Conservation (phyloP, 106 monocot genomes). For the Acanthochlamys bracteata region DNA sequence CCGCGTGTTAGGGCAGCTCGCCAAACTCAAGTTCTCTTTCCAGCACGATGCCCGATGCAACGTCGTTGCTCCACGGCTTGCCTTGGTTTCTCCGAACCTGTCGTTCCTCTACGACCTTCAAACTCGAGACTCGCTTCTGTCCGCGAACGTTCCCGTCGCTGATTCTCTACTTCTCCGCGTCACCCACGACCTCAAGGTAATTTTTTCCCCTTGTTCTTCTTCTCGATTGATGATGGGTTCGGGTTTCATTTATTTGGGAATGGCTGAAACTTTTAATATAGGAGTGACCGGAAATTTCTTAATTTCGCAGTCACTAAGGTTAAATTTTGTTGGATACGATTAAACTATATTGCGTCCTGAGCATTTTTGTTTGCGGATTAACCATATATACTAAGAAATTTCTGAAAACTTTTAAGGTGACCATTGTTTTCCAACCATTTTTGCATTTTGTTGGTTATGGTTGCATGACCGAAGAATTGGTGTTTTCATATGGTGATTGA, state of each 20-base stretch:
- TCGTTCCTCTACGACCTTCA: constrained; percentile 72
- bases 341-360: too few relatives aligned
- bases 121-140: constrained; percentile 58
- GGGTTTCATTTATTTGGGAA: background rate
- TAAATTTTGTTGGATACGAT: too few relatives aligned
- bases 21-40: constrained; percentile 85
- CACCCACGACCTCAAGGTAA: constrained; percentile 71
- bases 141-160: constrained; percentile 39
- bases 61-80: constrained; percentile 44
- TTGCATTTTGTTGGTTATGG: too few relatives aligned
- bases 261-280: too few relatives aligned
- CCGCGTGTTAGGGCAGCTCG: constrained; percentile 65
- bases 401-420: too few relatives aligned
- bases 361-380: too few relatives aligned
- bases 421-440: too few relatives aligned
- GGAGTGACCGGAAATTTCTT: too few relatives aligned
- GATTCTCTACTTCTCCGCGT: constrained; percentile 36
- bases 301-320: too few relatives aligned
- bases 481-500: too few relatives aligned
- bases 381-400: too few relatives aligned
- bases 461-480: too few relatives aligned
- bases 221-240: background rate
- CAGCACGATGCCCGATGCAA: constrained; percentile 52
- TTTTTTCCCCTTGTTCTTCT: background rate
- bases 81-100: constrained; percentile 51